These are phyloP conservation scores for Oidiodendron maius DNA, from an alignment of 495 filamentous ascomycete genomes.

Conservation along the genomic window DNA sequence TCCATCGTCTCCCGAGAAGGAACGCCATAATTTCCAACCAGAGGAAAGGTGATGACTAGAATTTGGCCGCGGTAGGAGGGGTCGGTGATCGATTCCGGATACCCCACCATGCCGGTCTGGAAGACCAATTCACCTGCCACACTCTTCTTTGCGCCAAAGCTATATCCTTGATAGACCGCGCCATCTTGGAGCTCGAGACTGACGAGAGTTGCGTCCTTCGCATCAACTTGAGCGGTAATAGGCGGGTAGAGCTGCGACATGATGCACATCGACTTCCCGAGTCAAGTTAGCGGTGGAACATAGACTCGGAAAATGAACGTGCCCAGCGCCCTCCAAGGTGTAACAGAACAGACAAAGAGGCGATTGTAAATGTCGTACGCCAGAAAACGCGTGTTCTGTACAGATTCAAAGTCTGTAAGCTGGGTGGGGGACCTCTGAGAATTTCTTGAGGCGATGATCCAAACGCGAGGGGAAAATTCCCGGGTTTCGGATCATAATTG, in stretches of 20 bases:
- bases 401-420: too few relatives aligned
- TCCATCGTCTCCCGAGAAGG: conserved; percentile 79
- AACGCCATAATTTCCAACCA: conserved; percentile 93
- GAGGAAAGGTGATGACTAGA: conserved; percentile 82
- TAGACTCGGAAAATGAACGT: not conserved
- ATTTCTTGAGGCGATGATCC: too few relatives aligned
- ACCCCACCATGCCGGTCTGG: conserved; percentile 99
- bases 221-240: conserved; percentile 42
- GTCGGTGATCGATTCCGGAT: conserved; percentile 91
- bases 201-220: conserved; percentile 52
- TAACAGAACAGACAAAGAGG: not conserved
- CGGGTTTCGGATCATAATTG: too few relatives aligned
- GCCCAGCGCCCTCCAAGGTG: too few relatives aligned
- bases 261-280: not conserved
- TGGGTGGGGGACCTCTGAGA: too few relatives aligned
- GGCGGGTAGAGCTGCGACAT: conserved; percentile 48
- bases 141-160: conserved; percentile 89
- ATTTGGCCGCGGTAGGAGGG: conserved; percentile 92
- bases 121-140: conserved; percentile 96
- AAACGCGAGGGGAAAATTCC: too few relatives aligned
- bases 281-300: not conserved
- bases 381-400: too few relatives aligned
- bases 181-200: conserved; percentile 89
- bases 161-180: conserved; percentile 81
- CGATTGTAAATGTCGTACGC: not conserved